Evolutionary conservation across 78 protist species (phyloP).

Genomic region (Creolimax fragrantissima): DNA sequence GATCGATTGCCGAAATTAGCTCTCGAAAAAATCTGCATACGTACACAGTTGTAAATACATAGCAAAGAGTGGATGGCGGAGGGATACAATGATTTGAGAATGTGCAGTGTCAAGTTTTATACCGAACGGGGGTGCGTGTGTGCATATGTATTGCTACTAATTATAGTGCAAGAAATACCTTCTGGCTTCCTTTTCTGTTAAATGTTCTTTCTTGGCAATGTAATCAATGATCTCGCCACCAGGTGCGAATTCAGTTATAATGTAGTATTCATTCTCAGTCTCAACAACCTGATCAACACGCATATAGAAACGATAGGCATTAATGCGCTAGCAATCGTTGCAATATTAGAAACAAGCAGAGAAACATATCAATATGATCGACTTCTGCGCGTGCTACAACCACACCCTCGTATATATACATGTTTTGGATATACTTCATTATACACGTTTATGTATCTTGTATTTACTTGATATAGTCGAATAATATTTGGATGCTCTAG

Average conservation of each 20-base stretch:
- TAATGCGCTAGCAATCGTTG: no score
- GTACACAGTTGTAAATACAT: no score
- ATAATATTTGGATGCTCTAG: slow-evolving; percentile 6
- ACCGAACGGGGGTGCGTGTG: background rate
- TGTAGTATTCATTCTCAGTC: slow-evolving; percentile 43
- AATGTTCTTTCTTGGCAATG: slow-evolving; percentile 20
- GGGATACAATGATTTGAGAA: background rate
- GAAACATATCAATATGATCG: no score
- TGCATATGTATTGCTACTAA: background rate
- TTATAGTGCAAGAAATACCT: background rate
- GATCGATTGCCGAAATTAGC: slow-evolving; percentile 35
- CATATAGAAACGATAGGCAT: no score
- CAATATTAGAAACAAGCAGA: no score
- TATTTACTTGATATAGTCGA: background rate
- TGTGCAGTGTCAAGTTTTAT: background rate
- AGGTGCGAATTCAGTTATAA: slow-evolving; percentile 34
- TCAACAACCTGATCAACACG: slow-evolving; percentile 43
- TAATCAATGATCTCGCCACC: slow-evolving; percentile 46
- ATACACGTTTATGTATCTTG: no score
- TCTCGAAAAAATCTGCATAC: background rate
- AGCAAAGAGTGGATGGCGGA: background rate
- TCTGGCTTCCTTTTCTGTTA: slow-evolving; percentile 45
- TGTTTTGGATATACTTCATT: no score
- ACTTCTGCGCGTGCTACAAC: no score
- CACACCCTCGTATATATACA: no score